Evolutionary conservation across 1,284 basidiomycete species (phyloP), one percentile per base, ranked within the genome.

Genomic region (Cystobasidium pallidum): DNA sequence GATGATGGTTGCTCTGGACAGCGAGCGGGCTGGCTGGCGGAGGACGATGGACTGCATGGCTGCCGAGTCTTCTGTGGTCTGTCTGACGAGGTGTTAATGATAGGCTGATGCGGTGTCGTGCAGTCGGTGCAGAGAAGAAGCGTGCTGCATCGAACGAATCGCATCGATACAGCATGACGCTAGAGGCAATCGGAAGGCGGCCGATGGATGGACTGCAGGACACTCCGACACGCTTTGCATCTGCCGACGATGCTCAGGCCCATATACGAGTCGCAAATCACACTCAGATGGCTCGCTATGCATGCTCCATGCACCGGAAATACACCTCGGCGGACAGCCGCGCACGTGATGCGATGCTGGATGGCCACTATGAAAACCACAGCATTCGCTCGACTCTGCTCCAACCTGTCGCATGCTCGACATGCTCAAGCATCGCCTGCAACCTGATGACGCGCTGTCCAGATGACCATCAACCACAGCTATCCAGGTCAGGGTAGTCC

Each of bases 21-120:
- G 19, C 10, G 43, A 39, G 45, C 41, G 43, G 62, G 43, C 62
- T 36, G 34, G 13, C 10, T 41, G 62, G 10, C 62, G 43, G 43
- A 64, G 43, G 30, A 32, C 62, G 62, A 64, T 4, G 0, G 62
- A 34, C 34, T 66, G 47, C 52, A 66, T 66, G 51, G 49, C 57
- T 39, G n/a, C n/a, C n/a, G n/a, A n/a, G n/a, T n/a, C n/a, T n/a
- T n/a, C n/a, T n/a, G n/a, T n/a, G n/a, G n/a, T n/a, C n/a, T n/a
- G n/a, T n/a, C n/a, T n/a, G n/a, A n/a, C n/a, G n/a, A n/a, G n/a
- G n/a, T n/a, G n/a, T n/a, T n/a, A n/a, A 21, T 34, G 61, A 34
- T 30, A 43, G 39, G 21, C 3, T 64, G 15, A 47, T 45, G 47
- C 24, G 28, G 51, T 54, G 51, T 54, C 8, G 15, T 54, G 51